Percentiles rank a stretch among this genome's conserved stretches.
Conservation (phyloP, 1,284 basidiomycete species). For the Irpex rosettiformis region DNA sequence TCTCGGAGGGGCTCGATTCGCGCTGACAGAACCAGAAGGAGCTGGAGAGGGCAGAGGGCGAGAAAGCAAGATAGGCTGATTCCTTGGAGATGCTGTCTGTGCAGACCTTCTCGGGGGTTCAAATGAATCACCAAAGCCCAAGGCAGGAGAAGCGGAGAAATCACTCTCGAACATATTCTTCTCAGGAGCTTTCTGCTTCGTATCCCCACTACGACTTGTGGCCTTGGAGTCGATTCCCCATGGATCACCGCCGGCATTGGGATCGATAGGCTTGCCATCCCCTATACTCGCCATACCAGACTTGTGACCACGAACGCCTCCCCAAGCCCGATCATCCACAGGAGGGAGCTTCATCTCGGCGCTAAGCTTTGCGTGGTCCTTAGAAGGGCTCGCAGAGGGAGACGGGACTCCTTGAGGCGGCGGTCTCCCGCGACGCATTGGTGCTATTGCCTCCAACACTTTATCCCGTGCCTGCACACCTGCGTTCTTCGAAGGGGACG, state of each 20-base stretch:
- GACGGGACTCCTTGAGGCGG: conserved; percentile 26
- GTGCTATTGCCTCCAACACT: conserved; percentile 71
- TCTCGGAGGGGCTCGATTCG: conserved; percentile 35
- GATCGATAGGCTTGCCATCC: conserved; percentile 20
- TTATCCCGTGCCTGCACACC: conserved; percentile 68
- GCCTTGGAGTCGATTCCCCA: conserved; percentile 41
- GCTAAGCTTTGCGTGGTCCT: conserved; percentile 30
- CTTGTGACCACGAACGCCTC: conserved; percentile 33
- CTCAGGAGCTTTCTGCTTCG: conserved; percentile 10
- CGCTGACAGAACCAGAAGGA: conserved; percentile 11
- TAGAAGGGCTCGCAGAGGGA: conserved; percentile 38
- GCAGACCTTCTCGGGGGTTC: conserved; percentile 27
- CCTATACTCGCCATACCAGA: conserved; percentile 32
- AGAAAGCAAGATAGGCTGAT: conserved; percentile 20
- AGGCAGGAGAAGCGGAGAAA: conserved; percentile 30
- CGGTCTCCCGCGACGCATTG: conserved; percentile 74
- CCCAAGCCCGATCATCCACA: conserved; percentile 56
- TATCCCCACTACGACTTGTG: not conserved
- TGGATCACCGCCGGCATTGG: conserved; percentile 37
- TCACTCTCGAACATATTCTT: conserved; percentile 27
- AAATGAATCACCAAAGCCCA: conserved; percentile 59
- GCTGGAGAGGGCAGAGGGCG: conserved; percentile 21
- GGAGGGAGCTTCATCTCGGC: conserved; percentile 36
- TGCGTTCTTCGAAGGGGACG: conserved; percentile 36
- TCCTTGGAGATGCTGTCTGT: conserved; percentile 12